Evolutionary conservation across 1,284 basidiomycete genomes (phyloP).

Genomic region (Lentinus polychrous): DNA sequence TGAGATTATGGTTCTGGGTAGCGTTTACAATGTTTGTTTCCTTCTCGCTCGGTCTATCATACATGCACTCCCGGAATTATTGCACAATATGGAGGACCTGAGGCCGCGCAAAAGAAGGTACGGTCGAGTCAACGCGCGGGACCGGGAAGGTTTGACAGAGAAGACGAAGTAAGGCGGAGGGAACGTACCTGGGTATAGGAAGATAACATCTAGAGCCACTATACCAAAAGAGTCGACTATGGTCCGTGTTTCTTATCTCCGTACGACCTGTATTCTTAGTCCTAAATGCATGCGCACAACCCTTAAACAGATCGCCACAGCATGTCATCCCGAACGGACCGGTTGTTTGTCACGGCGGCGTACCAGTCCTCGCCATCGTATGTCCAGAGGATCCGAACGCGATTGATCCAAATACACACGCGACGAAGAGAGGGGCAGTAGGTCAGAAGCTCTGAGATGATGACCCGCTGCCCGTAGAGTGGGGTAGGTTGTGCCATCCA

Average conservation of each 20-base stretch:
- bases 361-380: constrained; percentile 20
- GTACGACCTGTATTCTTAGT: not conserved
- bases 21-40: no score
- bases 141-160: no score
- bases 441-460: constrained; percentile 24
- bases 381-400: constrained; percentile 19
- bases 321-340: constrained; percentile 11
- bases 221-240: not conserved
- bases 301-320: constrained; percentile 18
- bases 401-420: constrained; percentile 23
- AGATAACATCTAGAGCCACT: not conserved
- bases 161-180: not conserved
- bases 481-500: constrained; percentile 21
- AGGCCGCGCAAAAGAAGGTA: no score
- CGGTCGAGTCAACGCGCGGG: no score
- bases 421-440: constrained; percentile 22
- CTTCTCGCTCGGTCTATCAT: no score
- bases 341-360: constrained; percentile 10
- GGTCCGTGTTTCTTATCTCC: constrained; percentile 8
- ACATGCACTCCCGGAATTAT: no score
- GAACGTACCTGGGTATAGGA: not conserved
- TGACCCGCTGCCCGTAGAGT: constrained; percentile 17
- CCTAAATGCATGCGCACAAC: not conserved
- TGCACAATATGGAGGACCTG: no score
- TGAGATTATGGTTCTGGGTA: no score